phyloP scores from a whole-genome alignment of 2,329 filamentous ascomycete species.

The Zarea fungicola region DNA sequence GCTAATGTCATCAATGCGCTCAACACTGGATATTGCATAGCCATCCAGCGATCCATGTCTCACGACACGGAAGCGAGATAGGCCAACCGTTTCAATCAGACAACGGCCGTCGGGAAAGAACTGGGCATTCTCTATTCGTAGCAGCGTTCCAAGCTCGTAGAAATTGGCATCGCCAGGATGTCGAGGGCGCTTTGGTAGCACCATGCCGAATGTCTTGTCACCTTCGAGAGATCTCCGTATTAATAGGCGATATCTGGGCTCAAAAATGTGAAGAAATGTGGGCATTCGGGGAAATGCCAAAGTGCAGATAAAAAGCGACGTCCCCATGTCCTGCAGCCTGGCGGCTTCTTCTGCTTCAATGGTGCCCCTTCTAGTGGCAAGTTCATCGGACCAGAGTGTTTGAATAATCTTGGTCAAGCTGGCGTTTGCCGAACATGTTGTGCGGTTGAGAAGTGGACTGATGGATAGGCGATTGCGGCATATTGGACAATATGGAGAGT shows the following conservation, averaged over 20 bases:
- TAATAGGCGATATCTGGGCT: constrained; percentile 89
- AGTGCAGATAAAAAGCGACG: constrained; percentile 76
- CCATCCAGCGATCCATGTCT: constrained; percentile 64
- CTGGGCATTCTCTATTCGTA: constrained; percentile 70
- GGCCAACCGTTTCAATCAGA: constrained; percentile 70
- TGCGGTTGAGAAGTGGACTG: constrained; percentile 36
- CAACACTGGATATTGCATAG: constrained; percentile 70
- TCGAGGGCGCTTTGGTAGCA: constrained; percentile 59
- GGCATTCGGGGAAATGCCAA: constrained; percentile 77
- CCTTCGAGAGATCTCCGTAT: constrained; percentile 71
- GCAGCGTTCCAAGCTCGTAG: constrained; percentile 69
- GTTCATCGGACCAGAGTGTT: constrained; percentile 62
- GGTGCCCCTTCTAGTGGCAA: constrained; percentile 52
- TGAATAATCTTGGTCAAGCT: constrained; percentile 59
- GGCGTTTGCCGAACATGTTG: constrained; percentile 51
- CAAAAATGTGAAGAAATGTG: constrained; percentile 86
- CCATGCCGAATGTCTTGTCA: constrained; percentile 77
- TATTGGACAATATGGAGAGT: constrained; percentile 72
- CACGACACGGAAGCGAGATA: constrained; percentile 70
- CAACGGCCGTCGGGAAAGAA: constrained; percentile 75
- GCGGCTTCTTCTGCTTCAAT: constrained; percentile 53
- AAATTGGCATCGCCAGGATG: constrained; percentile 41
- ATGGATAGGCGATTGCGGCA: constrained; percentile 63
- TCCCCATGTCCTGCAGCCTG: constrained; percentile 51
- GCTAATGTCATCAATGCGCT: constrained; percentile 76